Percentiles rank a stretch among this genome's conserved stretches.
These are phyloP conservation scores for Globisporangium cystogenes DNA, from an alignment of 352 stramenopile genomes.

Conservation along the genomic window DNA sequence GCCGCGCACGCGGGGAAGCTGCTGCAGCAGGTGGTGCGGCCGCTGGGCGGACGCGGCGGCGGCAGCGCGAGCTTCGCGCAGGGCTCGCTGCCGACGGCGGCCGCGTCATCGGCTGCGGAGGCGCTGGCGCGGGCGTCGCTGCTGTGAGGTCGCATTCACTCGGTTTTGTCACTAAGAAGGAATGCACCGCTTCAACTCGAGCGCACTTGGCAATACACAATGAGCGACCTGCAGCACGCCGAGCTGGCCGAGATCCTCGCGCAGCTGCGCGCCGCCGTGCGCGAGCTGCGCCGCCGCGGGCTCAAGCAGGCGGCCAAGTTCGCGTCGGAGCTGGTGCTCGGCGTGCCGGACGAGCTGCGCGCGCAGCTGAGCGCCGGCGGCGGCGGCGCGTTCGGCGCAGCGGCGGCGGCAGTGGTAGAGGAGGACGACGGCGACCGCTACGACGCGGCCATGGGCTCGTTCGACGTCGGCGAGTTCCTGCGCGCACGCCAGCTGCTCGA, in stretches of 20 bases:
- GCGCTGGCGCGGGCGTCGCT: constrained; percentile 21
- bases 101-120: constrained; percentile 7
- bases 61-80: constrained; percentile 61
- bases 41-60: constrained; percentile 45
- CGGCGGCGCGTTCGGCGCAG: constrained; percentile 1
- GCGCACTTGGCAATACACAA: not conserved
- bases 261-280: constrained; percentile 46
- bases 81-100: constrained; percentile 26
- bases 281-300: constrained; percentile 43
- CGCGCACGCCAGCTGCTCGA: constrained; percentile 59
- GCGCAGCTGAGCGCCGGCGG: constrained; percentile 19
- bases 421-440: constrained; percentile 32
- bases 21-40: constrained; percentile 46
- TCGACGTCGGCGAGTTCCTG: constrained; percentile 74
- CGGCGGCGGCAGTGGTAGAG: not conserved
- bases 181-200: not conserved
- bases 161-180: not conserved
- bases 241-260: constrained; percentile 27
- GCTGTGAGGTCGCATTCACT: not conserved
- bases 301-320: constrained; percentile 71
- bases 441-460: constrained; percentile 58
- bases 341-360: constrained; percentile 37
- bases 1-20: constrained; percentile 48
- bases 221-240: constrained; percentile 6
- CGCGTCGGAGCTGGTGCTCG: constrained; percentile 68